Evolutionary conservation across 2,329 filamentous ascomycete species (phyloP), one percentile per base, ranked within the genome.

Genomic region (Elsinoe batatas): DNA sequence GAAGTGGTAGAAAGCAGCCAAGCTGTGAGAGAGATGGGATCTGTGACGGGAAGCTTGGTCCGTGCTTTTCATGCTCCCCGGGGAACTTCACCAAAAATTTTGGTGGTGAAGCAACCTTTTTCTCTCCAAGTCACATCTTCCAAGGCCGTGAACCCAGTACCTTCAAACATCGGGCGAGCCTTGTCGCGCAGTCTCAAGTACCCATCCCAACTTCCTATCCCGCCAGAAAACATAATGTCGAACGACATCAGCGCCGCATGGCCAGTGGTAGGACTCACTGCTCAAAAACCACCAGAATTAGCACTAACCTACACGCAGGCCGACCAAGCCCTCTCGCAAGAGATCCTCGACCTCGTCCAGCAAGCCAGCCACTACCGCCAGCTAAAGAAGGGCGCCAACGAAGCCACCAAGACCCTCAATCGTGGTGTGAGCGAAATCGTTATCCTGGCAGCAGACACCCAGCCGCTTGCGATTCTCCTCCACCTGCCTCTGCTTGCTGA

Each of bases 401-500:
- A 88, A 56, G 61, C 59, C 43, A 63, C 55, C 37, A 62, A 61
- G 54, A 60, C 57, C 15, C 56, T 61, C 40, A 61, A 61, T 53
- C 54, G 59, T 15, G 91, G 91, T 74, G 90, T 91, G 60, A 83
- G 83, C 63, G 91, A 97, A 75, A 77, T 97, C 61, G 84, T 95
- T 67, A 81, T 97, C 64, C 82, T 96, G 55, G 89, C 90, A 47
- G 90, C 88, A 61, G 91, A 97, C 70, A 93, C 89, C 64, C 80
- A 82, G 57, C 91, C 91, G 40, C 79, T 96, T 53, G 87, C 89
- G 54, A 96, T 96, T 54, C 79, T 95, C 49, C 81, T 95, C 58
- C 90, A 95, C 74, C 78, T 96, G 42, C 91, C 91, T 30, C 84
- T 96, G 22, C 82, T 96, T 53, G 85, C 84, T 71, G 91, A 96